Percentiles rank a stretch among this genome's conserved stretches.
Conservation (phyloP, 768 basidiomycete genomes). For the Hericium alpestre region DNA sequence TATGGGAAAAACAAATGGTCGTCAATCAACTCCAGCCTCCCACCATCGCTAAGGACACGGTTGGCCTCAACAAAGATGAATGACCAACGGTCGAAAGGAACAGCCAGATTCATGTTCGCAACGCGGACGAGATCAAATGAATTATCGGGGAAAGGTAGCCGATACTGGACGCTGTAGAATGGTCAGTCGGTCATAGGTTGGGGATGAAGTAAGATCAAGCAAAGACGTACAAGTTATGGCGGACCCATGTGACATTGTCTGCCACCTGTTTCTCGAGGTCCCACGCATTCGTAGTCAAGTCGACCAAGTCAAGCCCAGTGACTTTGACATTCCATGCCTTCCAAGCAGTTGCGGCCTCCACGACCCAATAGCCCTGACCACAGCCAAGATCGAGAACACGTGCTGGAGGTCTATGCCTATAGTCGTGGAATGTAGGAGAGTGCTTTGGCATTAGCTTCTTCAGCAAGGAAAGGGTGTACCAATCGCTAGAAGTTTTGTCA, state of each 20-base stretch:
- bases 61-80: constrained; percentile 46
- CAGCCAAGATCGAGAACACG: constrained; percentile 67
- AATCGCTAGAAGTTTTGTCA: constrained; percentile 36
- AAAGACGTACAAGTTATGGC: constrained; percentile 56
- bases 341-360: constrained; percentile 56
- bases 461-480: constrained; percentile 38
- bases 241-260: constrained; percentile 41
- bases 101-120: constrained; percentile 52
- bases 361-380: constrained; percentile 60
- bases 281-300: constrained; percentile 15
- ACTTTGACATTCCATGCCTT: constrained; percentile 36
- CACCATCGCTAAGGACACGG: constrained; percentile 50
- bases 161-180: constrained; percentile 35
- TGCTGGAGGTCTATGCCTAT: constrained; percentile 35
- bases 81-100: constrained; percentile 54
- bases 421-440: constrained; percentile 53
- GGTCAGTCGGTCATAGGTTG: constrained; percentile 1
- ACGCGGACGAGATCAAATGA: constrained; percentile 67
- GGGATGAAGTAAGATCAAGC: background rate
- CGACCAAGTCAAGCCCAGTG: constrained; percentile 57
- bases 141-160: constrained; percentile 50
- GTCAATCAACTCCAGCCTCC: constrained; percentile 65
- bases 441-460: constrained; percentile 41
- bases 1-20: constrained; percentile 62
- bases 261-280: constrained; percentile 7